These are phyloP conservation scores for Scortechinia acanthostroma DNA, from an alignment of 2,329 filamentous ascomycete species.

Conservation along the genomic window DNA sequence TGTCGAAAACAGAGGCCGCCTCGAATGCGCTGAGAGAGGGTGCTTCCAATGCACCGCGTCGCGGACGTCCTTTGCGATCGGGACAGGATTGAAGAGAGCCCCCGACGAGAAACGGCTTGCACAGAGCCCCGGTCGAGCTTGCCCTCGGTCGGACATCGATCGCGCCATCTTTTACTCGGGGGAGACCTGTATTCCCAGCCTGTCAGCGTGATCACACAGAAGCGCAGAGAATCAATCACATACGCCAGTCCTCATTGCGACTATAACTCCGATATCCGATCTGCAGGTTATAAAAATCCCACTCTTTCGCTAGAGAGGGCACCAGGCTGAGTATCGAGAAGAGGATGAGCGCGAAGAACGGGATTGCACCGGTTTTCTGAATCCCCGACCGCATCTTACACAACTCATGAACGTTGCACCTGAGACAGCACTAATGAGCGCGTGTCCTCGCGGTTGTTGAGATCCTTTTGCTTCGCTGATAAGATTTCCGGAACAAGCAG, in stretches of 20 bases:
- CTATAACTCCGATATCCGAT: slow-evolving; percentile 14
- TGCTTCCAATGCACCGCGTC: too few relatives aligned
- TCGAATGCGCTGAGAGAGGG: not conserved
- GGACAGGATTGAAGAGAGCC: not conserved
- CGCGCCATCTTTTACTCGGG: not conserved
- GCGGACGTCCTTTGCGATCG: too few relatives aligned
- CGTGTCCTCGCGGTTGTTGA: too few relatives aligned
- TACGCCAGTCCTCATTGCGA: not conserved
- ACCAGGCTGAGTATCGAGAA: slow-evolving; percentile 21
- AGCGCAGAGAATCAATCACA: not conserved
- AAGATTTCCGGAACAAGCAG: too few relatives aligned
- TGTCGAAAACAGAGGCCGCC: not conserved
- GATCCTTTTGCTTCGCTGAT: too few relatives aligned
- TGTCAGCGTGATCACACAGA: too few relatives aligned
- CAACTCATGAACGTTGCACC: too few relatives aligned
- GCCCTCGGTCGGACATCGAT: not conserved
- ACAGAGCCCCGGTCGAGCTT: not conserved
- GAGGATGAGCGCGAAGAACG: slow-evolving; percentile 18
- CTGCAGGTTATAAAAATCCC: slow-evolving; percentile 16
- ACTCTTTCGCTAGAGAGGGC: slow-evolving; percentile 18
- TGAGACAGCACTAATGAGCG: too few relatives aligned
- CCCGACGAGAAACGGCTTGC: not conserved
- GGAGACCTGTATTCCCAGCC: not conserved
- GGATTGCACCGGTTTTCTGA: slow-evolving; percentile 19
- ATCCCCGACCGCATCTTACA: slow-evolving; percentile 21